These are phyloP conservation scores for Dimocarpus longan DNA, from an alignment of 345 rosid species.

Conservation along the genomic window DNA sequence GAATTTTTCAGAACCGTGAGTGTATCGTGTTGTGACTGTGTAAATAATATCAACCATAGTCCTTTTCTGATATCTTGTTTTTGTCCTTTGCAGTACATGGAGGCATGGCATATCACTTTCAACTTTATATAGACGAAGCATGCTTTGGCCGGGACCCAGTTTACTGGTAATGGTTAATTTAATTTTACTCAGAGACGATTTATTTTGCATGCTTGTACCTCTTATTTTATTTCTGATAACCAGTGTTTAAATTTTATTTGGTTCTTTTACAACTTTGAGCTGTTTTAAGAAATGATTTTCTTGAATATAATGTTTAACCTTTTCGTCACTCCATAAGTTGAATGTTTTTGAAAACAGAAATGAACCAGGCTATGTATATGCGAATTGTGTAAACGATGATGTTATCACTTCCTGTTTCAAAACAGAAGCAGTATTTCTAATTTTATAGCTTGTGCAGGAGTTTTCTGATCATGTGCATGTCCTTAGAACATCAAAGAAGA, in stretches of 20 bases:
- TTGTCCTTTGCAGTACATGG: constrained; percentile 72
- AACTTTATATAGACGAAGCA: constrained; percentile 89
- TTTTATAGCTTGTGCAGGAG: neutral
- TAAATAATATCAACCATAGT: neutral
- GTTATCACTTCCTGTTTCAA: neutral
- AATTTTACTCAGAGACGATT: neutral
- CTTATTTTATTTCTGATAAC: neutral
- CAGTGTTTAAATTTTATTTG: neutral
- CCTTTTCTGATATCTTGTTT: constrained; percentile 8
- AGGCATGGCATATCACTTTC: constrained; percentile 95
- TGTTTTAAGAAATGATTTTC: neutral
- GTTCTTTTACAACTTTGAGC: neutral
- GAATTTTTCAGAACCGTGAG: neutral
- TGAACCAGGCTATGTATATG: neutral
- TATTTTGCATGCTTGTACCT: neutral
- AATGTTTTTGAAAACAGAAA: neutral
- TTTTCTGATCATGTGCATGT: neutral
- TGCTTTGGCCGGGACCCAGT: constrained; percentile 93
- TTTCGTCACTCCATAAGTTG: neutral
- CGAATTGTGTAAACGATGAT: neutral
- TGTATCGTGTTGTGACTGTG: neutral
- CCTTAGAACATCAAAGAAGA: neutral
- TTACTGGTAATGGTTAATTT: constrained; percentile 65
- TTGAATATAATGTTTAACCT: neutral
- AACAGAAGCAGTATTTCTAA: neutral